Evolutionary conservation across 2,329 filamentous ascomycete genomes (phyloP).

Genomic region (Penicillium crustosum): DNA sequence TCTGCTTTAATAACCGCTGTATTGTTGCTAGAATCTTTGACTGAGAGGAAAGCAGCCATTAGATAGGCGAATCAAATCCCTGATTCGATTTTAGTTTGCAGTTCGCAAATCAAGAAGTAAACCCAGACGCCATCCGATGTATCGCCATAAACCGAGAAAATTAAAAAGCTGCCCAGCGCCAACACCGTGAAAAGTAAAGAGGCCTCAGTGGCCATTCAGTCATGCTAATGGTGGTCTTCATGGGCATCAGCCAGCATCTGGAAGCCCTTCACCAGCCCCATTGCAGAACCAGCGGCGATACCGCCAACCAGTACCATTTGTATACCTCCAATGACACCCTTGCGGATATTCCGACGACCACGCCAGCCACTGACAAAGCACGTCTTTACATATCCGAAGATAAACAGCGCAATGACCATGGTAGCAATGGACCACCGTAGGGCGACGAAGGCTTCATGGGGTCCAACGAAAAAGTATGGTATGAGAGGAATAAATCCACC

Average conservation of each 20-base stretch:
- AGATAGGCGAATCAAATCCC: neutral
- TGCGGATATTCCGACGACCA: constrained; percentile 33
- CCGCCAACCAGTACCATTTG: constrained; percentile 45
- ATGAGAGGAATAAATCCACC: constrained; percentile 52
- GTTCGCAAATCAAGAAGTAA: neutral
- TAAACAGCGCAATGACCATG: constrained; percentile 50
- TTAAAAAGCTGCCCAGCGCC: constrained; percentile 1
- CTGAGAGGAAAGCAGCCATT: neutral
- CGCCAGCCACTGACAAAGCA: constrained; percentile 43
- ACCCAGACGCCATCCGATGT: neutral
- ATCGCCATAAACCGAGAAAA: neutral
- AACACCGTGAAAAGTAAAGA: neutral
- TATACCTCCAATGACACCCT: constrained; percentile 36
- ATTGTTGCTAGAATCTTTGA: neutral
- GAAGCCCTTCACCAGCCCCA: constrained; percentile 43
- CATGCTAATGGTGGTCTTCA: constrained; percentile 11
- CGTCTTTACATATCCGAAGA: constrained; percentile 54
- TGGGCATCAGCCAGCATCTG: constrained; percentile 30
- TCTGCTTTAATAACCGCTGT: neutral
- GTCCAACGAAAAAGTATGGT: constrained; percentile 63
- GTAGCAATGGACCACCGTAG: constrained; percentile 55
- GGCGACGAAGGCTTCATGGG: constrained; percentile 80
- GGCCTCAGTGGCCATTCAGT: neutral
- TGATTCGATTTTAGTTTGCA: neutral
- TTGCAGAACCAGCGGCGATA: constrained; percentile 41